phyloP scores from a whole-genome alignment of 2,329 filamentous ascomycete genomes.

The Coniochaeta pulveracea region DNA sequence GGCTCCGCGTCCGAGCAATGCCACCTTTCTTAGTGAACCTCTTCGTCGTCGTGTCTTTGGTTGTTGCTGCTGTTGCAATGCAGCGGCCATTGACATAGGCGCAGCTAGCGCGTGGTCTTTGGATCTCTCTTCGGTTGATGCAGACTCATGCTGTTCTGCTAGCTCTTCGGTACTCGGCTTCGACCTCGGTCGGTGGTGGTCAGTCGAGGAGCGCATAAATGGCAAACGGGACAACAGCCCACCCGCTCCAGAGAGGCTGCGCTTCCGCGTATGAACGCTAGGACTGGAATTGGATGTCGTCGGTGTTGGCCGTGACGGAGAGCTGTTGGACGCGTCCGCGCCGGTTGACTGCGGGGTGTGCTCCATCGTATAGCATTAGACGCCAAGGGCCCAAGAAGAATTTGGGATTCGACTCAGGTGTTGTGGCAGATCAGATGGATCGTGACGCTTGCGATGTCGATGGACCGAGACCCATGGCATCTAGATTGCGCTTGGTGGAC shows the following conservation, averaged over 20 bases:
- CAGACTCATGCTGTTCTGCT: no score
- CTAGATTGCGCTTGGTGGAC: no score
- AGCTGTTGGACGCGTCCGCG: background rate
- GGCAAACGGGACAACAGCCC: constrained; percentile 58
- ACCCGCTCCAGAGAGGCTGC: constrained; percentile 36
- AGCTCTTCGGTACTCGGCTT: constrained; percentile 23
- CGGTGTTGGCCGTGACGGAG: background rate
- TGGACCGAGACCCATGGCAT: no score
- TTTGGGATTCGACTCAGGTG: no score
- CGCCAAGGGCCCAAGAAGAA: no score
- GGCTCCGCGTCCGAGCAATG: constrained; percentile 64
- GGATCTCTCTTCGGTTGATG: constrained; percentile 10
- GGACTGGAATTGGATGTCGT: no score
- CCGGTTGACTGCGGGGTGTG: background rate
- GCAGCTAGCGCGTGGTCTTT: constrained; percentile 4
- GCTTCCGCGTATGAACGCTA: constrained; percentile 26
- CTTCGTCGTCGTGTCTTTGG: constrained; percentile 58
- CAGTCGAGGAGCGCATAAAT: constrained; percentile 44
- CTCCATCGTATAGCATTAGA: no score
- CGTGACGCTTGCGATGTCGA: no score
- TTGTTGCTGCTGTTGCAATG: constrained; percentile 23
- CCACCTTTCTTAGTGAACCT: constrained; percentile 79
- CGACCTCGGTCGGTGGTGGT: constrained; percentile 15
- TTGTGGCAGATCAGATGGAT: no score
- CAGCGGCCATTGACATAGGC: constrained; percentile 16